A percentile compares a stretch with the other conserved stretches of the same genome.
phyloP scores from a whole-genome alignment of 805 yeast genomes.

The Teunomyces funiuensis region DNA sequence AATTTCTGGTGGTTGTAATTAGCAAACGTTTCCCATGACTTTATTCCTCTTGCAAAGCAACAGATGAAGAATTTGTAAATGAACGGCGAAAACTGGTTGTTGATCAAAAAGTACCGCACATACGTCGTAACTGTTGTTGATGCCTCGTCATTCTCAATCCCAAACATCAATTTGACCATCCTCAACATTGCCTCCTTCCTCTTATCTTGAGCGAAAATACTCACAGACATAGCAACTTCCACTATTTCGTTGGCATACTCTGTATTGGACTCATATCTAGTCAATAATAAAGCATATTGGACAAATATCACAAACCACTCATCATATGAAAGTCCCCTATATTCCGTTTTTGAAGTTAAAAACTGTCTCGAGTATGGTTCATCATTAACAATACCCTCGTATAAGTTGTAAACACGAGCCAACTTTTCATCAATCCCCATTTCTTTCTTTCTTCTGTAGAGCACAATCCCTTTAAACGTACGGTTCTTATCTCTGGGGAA shows the following conservation, averaged over 20 bases:
- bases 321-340: slow-evolving; percentile 74
- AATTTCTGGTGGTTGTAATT: slow-evolving; percentile 87
- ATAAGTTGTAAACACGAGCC: slow-evolving; percentile 63
- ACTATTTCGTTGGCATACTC: slow-evolving; percentile 52
- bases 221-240: slow-evolving; percentile 73
- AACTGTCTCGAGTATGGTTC: slow-evolving; percentile 29
- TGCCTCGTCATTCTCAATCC: slow-evolving; percentile 47
- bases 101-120: slow-evolving; percentile 62
- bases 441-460: slow-evolving; percentile 58
- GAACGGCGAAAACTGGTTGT: slow-evolving; percentile 73
- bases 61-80: slow-evolving; percentile 65
- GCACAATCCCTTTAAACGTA: slow-evolving; percentile 64
- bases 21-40: slow-evolving; percentile 60
- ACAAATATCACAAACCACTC: slow-evolving; percentile 85
- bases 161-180: slow-evolving; percentile 67
- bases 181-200: slow-evolving; percentile 58
- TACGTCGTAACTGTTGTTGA: slow-evolving; percentile 50
- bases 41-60: slow-evolving; percentile 60
- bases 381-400: slow-evolving; percentile 50
- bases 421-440: slow-evolving; percentile 73
- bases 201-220: slow-evolving; percentile 71
- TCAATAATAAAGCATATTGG: slow-evolving; percentile 69
- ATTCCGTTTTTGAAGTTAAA: slow-evolving; percentile 54
- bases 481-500: slow-evolving; percentile 76
- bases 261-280: slow-evolving; percentile 63